phyloP scores from a whole-genome alignment of 2,329 filamentous ascomycete genomes.

The Exserohilum rostratum region DNA sequence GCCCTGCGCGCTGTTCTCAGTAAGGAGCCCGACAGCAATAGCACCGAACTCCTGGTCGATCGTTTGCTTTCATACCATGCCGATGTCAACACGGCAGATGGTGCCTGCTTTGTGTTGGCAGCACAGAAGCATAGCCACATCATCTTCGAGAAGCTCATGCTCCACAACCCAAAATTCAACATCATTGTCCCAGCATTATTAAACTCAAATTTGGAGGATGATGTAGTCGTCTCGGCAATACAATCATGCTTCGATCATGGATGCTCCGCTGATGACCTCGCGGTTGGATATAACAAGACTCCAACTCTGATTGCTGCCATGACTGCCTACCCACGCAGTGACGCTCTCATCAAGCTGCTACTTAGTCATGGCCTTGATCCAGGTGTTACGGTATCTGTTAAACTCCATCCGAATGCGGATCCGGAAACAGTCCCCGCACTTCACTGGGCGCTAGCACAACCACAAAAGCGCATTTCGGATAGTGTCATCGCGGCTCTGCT shows the following conservation, averaged over 20 bases:
- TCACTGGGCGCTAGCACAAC: slow-evolving; percentile 66
- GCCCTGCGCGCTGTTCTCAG: slow-evolving; percentile 31
- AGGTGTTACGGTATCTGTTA: slow-evolving; percentile 52
- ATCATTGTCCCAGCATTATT: slow-evolving; percentile 65
- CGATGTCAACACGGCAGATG: slow-evolving; percentile 40
- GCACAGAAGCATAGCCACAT: slow-evolving; percentile 27
- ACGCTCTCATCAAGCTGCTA: slow-evolving; percentile 26
- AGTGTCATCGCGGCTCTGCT: slow-evolving; percentile 64
- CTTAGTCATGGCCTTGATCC: slow-evolving; percentile 37
- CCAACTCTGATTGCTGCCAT: slow-evolving; percentile 36
- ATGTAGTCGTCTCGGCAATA: slow-evolving; percentile 51
- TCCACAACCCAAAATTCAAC: slow-evolving; percentile 56
- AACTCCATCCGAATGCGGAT: slow-evolving; percentile 57
- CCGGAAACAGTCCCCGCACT: slow-evolving; percentile 64
- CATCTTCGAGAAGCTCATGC: slow-evolving; percentile 36
- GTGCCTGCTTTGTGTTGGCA: slow-evolving; percentile 39
- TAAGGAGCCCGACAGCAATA: slow-evolving; percentile 9
- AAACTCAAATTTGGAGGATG: slow-evolving; percentile 57
- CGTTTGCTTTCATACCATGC: slow-evolving; percentile 35
- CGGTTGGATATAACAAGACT: slow-evolving; percentile 17
- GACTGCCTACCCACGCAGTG: slow-evolving; percentile 33
- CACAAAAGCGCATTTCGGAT: slow-evolving; percentile 67
- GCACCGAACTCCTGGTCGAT: slow-evolving; percentile 24
- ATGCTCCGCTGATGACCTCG: slow-evolving; percentile 30
- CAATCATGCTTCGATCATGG: slow-evolving; percentile 62